These are phyloP conservation scores for Athelia sp. DNA, from an alignment of 1,284 basidiomycete species.

Conservation along the genomic window DNA sequence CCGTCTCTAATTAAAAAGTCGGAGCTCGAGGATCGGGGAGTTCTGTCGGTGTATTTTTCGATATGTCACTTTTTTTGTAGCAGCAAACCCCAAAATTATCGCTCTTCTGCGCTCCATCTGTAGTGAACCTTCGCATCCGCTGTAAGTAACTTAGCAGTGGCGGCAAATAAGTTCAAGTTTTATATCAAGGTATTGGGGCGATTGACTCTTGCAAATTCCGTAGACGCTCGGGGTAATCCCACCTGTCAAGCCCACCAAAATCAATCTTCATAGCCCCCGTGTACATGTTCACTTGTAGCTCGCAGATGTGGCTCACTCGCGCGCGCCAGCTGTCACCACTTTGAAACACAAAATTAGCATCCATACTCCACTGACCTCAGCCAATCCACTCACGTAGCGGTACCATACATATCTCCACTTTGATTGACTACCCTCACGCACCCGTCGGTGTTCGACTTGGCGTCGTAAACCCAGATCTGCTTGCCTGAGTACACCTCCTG, in stretches of 20 bases:
- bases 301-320: conserved; percentile 60
- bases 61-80: conserved; percentile 14
- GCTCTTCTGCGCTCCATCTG: conserved; percentile 3
- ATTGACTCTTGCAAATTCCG: conserved; percentile 63
- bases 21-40: neutral
- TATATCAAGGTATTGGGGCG: too few species aligned
- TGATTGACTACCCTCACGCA: conserved; percentile 59
- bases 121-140: too few species aligned
- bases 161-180: too few species aligned
- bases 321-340: conserved; percentile 80
- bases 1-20: conserved; percentile 47
- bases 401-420: conserved; percentile 61
- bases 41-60: neutral
- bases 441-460: conserved; percentile 56
- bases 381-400: conserved; percentile 68
- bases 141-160: too few species aligned
- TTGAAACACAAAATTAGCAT: conserved; percentile 5
- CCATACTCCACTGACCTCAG: too few species aligned
- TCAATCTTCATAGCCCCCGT: conserved; percentile 63
- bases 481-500: conserved; percentile 71
- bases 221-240: conserved; percentile 57
- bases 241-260: conserved; percentile 71
- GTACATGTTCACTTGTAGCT: conserved; percentile 65
- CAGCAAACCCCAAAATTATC: conserved; percentile 36
- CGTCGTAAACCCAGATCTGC: conserved; percentile 71